Conservation (phyloP, 305 asterid species). For the Fraxinus ornus region DNA sequence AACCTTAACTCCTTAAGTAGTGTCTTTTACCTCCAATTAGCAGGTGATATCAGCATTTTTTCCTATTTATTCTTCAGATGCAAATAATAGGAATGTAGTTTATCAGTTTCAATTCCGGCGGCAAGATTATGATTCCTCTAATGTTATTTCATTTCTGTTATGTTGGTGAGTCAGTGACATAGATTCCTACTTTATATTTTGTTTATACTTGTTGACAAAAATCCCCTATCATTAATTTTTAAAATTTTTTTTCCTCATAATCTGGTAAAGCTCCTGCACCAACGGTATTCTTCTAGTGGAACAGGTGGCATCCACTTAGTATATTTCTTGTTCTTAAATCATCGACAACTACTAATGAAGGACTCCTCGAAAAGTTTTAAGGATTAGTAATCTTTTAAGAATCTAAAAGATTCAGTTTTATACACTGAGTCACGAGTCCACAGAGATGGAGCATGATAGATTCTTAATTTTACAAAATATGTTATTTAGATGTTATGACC, state of each 20-base stretch:
- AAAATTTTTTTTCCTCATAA: not conserved
- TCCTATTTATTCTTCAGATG: slow-evolving; percentile 7
- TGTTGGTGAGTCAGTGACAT: not conserved
- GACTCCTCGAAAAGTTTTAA: not conserved
- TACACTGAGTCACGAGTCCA: slow-evolving; percentile 12
- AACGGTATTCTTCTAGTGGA: slow-evolving; percentile 15
- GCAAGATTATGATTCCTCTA: slow-evolving; percentile 3
- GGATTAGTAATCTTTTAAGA: not conserved
- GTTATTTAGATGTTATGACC: slow-evolving; percentile 17
- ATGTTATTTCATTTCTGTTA: slow-evolving; percentile 9
- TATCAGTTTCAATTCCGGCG: slow-evolving; percentile 7
- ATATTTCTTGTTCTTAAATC: slow-evolving; percentile 14
- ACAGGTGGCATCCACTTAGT: slow-evolving; percentile 11
- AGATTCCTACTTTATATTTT: not conserved
- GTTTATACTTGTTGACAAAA: not conserved
- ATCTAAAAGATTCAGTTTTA: not conserved
- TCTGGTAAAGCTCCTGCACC: not conserved
- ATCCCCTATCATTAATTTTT: not conserved
- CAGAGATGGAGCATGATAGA: slow-evolving; percentile 9
- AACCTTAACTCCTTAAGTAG: not conserved
- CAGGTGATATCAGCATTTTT: not conserved
- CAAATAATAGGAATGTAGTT: not conserved
- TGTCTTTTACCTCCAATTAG: not conserved
- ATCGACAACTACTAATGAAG: not conserved
- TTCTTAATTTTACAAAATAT: slow-evolving; percentile 12